These are phyloP conservation scores for Citropsis articulata DNA, from an alignment of 345 rosid species.

Conservation along the genomic window DNA sequence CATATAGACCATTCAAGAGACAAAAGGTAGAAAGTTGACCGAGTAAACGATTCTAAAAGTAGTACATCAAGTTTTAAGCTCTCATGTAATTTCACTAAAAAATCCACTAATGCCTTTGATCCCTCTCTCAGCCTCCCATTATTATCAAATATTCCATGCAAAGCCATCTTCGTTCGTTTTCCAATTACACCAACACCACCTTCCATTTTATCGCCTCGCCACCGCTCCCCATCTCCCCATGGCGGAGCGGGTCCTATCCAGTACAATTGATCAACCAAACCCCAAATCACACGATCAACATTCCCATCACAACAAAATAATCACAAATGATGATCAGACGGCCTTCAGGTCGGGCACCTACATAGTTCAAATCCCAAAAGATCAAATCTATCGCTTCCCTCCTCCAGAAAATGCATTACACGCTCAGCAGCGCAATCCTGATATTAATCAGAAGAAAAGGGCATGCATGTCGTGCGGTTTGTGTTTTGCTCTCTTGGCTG, in stretches of 20 bases:
- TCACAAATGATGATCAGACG: background rate
- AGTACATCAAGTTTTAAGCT: background rate
- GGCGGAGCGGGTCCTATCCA: slow-evolving; percentile 39
- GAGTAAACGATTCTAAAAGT: background rate
- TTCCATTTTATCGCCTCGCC: background rate
- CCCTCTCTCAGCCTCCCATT: background rate
- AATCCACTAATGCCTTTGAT: background rate
- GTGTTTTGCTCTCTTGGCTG: slow-evolving; percentile 2
- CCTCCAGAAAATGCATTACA: slow-evolving; percentile 45
- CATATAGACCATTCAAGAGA: background rate
- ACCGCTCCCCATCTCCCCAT: slow-evolving; percentile 40
- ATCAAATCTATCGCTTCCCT: slow-evolving; percentile 62
- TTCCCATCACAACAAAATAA: background rate
- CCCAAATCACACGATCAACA: background rate
- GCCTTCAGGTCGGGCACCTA: slow-evolving; percentile 39
- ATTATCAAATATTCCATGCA: background rate
- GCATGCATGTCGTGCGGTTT: slow-evolving; percentile 5
- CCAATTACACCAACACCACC: background rate
- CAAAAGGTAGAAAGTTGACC: background rate
- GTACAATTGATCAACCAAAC: background rate
- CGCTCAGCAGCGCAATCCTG: slow-evolving; percentile 14
- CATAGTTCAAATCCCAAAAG: slow-evolving; percentile 48
- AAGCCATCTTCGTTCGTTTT: background rate
- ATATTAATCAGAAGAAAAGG: background rate
- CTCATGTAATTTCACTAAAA: background rate